Conservation (phyloP, 106 monocot genomes). For the Dactylorhiza incarnata region DNA sequence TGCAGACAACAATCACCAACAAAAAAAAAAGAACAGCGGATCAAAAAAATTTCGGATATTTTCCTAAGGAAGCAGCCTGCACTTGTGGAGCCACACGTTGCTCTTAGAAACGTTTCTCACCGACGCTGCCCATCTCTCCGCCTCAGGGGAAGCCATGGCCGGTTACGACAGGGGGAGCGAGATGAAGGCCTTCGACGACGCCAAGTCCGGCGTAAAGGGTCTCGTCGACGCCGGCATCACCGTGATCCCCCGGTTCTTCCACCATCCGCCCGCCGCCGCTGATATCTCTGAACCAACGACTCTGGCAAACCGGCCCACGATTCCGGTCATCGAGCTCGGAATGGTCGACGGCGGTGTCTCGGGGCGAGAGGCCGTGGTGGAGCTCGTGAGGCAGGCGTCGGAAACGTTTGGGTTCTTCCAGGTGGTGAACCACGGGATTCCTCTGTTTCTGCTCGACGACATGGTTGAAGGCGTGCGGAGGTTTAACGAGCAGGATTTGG, state of each 20-base stretch:
- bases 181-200: constrained; percentile 21
- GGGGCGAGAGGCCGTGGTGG: neutral
- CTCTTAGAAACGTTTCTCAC: too few species aligned
- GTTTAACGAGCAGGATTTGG: constrained; percentile 20
- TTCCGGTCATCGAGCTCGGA: constrained; percentile 24
- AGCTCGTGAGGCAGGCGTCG: constrained; percentile 9
- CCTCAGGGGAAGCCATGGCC: neutral
- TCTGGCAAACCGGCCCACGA: too few species aligned
- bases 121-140: too few species aligned
- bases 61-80: too few species aligned
- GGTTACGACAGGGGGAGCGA: constrained; percentile 12
- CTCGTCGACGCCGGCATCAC: constrained; percentile 16
- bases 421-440: constrained; percentile 23
- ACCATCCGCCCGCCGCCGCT: neutral
- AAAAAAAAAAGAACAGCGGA: too few species aligned
- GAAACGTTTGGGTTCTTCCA: constrained; percentile 29
- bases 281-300: too few species aligned
- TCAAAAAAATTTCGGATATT: too few species aligned
- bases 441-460: constrained; percentile 6
- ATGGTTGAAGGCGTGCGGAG: constrained; percentile 8
- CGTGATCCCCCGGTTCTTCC: constrained; percentile 17
- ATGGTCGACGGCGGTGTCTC: too few species aligned
- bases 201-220: constrained; percentile 22
- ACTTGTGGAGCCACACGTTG: too few species aligned
- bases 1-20: too few species aligned